Percentiles rank a stretch among this genome's conserved stretches.
Evolutionary conservation across 495 filamentous ascomycete species (phyloP).

Genomic region (Hyphodiscus hymeniophilus): DNA sequence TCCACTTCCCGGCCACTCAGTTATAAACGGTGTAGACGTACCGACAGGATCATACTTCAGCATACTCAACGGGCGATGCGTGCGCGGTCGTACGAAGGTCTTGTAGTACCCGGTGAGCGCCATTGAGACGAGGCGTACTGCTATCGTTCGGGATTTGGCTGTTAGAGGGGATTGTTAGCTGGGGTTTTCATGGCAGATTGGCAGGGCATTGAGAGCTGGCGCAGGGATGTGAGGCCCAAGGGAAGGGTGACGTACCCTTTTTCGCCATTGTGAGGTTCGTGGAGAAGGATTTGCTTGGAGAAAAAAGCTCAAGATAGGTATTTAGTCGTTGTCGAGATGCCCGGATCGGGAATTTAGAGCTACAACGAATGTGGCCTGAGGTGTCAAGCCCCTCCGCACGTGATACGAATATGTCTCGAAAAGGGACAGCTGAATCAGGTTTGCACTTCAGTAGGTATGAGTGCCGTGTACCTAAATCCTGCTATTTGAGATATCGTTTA

Average conservation of each 20-base stretch:
- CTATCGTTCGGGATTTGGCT: constrained; percentile 85
- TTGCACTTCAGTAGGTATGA: too few relatives aligned
- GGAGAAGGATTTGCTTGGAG: too few relatives aligned
- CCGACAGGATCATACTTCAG: constrained; percentile 98
- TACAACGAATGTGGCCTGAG: too few relatives aligned
- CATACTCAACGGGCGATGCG: constrained; percentile 82
- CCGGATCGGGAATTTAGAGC: too few relatives aligned
- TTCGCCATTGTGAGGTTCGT: constrained; percentile 42
- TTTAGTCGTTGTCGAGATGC: too few relatives aligned
- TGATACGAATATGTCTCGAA: too few relatives aligned
- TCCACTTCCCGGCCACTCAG: not conserved
- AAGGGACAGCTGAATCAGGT: too few relatives aligned
- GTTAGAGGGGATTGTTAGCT: not conserved
- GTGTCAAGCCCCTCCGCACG: too few relatives aligned
- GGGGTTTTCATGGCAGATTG: not conserved
- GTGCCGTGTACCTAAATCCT: too few relatives aligned
- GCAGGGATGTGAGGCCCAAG: not conserved
- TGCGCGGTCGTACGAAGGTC: constrained; percentile 75
- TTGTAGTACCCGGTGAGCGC: constrained; percentile 97
- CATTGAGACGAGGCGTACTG: constrained; percentile 95
- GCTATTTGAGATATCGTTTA: too few relatives aligned
- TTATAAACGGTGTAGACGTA: too few relatives aligned
- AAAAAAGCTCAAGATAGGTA: too few relatives aligned
- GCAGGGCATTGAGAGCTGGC: not conserved
- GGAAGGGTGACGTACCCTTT: constrained; percentile 32